Base-by-base conservation (phyloP, 106 monocot species). In the Chionographis japonica region DNA sequence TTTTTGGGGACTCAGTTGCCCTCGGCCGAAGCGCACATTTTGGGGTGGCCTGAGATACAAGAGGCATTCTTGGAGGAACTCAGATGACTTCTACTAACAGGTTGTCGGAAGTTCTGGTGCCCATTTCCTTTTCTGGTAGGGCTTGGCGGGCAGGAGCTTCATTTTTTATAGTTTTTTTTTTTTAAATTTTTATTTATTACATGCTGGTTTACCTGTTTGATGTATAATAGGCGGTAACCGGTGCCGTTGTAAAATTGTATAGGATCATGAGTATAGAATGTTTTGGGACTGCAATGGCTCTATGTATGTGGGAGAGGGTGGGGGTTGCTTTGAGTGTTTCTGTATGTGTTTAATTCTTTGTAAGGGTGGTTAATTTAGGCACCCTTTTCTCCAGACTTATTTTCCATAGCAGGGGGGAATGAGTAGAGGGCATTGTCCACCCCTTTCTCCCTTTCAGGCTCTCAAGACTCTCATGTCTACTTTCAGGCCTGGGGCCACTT, bases 191-290 rank as follows among this genome's bases (percentile, higher is more conserved):
- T 4, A 38, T 16, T 16, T 50, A 12, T 65, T 70, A 52, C 54
- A 16, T 64, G 20, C 46, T 41, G 51, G 79, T 40, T 59, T 72
- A 59, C 64, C 59, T 59, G 27, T 53, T 69, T 68, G 55, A 19
- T 82, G 81, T 82, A 68, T 27, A 72, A 77, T 82, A 69, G 57
- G 73, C 64, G 58, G 68, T 63, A 18, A 59, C 36, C 58, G 71
- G 20, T 57, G 42, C 63, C 20, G 41, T 15, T 77, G 68, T 77
- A 73, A 69, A 62, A 53, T 71, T 73, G 68, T 82, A 73, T 68
- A 82, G 73, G 50, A 38, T 64, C 27, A 27, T 27, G 42, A 50
- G 27, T 74, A 67, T 58, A 64, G 15, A 65, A 52, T 52, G 40
- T 15, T 12, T 40, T 42, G 40, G 62, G 39, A 46, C 19, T 51